These are phyloP conservation scores for Lactarius vividus DNA, from an alignment of 768 basidiomycete species.

Conservation along the genomic window DNA sequence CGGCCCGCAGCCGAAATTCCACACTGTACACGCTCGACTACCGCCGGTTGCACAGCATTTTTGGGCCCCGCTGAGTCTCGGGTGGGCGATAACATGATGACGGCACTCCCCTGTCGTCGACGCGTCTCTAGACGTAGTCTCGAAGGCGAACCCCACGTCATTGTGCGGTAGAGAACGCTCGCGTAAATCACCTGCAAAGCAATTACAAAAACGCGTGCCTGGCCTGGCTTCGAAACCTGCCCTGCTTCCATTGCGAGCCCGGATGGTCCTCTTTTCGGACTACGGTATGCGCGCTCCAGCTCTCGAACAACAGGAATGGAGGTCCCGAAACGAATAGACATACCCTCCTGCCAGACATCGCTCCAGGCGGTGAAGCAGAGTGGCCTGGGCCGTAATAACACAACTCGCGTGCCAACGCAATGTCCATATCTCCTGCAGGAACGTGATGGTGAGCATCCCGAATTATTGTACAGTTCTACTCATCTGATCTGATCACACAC, in stretches of 20 bases:
- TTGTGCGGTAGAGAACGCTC: not conserved
- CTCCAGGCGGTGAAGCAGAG: not conserved
- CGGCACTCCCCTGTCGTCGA: not conserved
- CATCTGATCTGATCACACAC: not conserved
- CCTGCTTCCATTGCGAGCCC: not conserved
- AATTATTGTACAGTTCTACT: not conserved
- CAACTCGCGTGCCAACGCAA: not conserved
- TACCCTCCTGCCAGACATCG: not conserved
- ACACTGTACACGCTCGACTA: not conserved
- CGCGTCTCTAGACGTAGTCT: not conserved
- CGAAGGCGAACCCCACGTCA: not conserved
- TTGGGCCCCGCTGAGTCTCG: not conserved
- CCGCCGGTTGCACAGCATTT: not conserved
- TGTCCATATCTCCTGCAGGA: not conserved
- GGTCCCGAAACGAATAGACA: not conserved
- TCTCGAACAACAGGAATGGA: not conserved
- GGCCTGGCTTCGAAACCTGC: not conserved
- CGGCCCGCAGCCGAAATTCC: not conserved
- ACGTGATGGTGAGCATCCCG: not conserved
- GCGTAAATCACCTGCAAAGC: not conserved
- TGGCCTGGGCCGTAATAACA: not conserved
- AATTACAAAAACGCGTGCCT: not conserved
- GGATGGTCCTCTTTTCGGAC: not conserved
- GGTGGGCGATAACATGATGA: conserved; percentile 11
- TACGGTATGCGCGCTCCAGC: not conserved